Conservation (phyloP, 352 stramenopile species). For the Blastocystis hominis region DNA sequence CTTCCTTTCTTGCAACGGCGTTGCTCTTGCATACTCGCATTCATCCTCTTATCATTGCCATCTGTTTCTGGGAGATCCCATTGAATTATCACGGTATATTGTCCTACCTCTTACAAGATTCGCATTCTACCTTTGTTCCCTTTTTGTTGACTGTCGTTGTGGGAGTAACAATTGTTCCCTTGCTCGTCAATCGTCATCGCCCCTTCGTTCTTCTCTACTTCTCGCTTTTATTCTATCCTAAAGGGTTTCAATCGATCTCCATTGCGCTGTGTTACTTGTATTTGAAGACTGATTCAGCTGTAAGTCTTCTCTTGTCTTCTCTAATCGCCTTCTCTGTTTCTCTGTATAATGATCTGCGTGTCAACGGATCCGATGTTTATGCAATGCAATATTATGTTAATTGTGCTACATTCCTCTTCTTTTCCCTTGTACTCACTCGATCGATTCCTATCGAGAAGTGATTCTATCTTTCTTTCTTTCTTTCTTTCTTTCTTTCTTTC, state of each 20-base stretch:
- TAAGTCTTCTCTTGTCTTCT: neutral
- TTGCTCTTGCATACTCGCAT: neutral
- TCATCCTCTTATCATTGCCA: neutral
- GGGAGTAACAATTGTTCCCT: neutral
- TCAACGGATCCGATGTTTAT: constrained; percentile 23
- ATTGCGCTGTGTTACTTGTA: neutral
- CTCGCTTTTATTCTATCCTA: neutral
- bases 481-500: neutral
- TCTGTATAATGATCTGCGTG: constrained; percentile 13
- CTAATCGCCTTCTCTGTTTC: neutral
- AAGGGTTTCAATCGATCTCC: neutral
- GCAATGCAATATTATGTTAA: neutral
- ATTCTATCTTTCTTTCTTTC: neutral
- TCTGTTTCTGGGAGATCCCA: neutral
- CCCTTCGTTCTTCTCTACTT: neutral
- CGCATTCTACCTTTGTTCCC: neutral
- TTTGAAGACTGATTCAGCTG: neutral
- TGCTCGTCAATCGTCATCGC: neutral
- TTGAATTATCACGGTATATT: neutral
- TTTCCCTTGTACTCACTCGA: neutral
- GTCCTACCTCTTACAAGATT: neutral
- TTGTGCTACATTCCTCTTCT: neutral
- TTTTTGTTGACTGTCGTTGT: neutral
- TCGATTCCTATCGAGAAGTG: neutral
- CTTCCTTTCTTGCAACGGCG: neutral